Conservation (phyloP, 768 basidiomycete genomes). For the Xanthoconium purpureum region DNA sequence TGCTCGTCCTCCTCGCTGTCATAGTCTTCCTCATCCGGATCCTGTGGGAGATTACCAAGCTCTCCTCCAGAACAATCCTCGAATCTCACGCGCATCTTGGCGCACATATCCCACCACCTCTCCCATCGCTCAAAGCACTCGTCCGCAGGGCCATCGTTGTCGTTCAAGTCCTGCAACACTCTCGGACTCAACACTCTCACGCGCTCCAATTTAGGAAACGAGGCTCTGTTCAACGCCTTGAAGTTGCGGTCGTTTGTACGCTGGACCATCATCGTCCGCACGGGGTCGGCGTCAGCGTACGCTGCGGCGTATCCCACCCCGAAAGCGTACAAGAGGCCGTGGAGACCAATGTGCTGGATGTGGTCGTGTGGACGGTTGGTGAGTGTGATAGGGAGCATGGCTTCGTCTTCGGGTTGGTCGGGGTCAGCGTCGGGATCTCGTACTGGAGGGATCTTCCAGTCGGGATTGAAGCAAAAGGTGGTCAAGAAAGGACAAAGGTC, state of each 20-base stretch:
- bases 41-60: slow-evolving; percentile 44
- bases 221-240: slow-evolving; percentile 49
- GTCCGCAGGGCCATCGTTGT: slow-evolving; percentile 51
- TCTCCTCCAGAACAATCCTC: slow-evolving; percentile 75
- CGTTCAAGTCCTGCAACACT: slow-evolving; percentile 57
- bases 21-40: slow-evolving; percentile 38
- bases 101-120: slow-evolving; percentile 62
- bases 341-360: slow-evolving; percentile 62
- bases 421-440: slow-evolving; percentile 11
- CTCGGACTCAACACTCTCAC: slow-evolving; percentile 57
- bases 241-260: slow-evolving; percentile 68
- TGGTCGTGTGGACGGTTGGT: slow-evolving; percentile 53
- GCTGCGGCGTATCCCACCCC: slow-evolving; percentile 54
- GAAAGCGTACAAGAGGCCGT: slow-evolving; percentile 68
- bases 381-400: slow-evolving; percentile 37
- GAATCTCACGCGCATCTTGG: slow-evolving; percentile 48
- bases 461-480: slow-evolving; percentile 70
- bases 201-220: slow-evolving; percentile 60
- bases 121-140: slow-evolving; percentile 61
- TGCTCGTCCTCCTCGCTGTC: slow-evolving; percentile 35
- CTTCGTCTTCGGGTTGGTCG: slow-evolving; percentile 25
- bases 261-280: slow-evolving; percentile 43
- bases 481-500: slow-evolving; percentile 60
- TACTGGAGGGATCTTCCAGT: slow-evolving; percentile 54
- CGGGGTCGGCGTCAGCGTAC: slow-evolving; percentile 40